phyloP scores from a whole-genome alignment of 2,329 filamentous ascomycete genomes.

The Aspergillus pseudoviridinutans region DNA sequence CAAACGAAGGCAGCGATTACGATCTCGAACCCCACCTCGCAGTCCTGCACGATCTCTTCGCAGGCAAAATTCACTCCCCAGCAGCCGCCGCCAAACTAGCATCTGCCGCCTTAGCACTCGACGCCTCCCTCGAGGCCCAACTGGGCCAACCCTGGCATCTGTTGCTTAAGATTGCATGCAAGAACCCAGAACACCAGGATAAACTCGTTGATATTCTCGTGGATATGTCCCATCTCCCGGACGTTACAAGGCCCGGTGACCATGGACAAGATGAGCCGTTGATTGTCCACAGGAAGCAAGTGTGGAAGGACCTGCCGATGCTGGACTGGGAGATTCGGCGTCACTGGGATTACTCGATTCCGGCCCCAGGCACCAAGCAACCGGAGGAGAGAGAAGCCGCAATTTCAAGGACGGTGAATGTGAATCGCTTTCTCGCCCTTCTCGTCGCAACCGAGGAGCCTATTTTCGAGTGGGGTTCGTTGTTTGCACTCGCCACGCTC shows the following conservation, averaged over 20 bases:
- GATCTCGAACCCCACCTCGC: too few species aligned
- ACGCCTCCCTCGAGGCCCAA: too few species aligned
- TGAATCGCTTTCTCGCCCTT: conserved; percentile 6
- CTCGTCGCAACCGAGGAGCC: conserved; percentile 8
- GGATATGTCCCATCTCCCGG: background rate
- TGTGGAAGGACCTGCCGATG: conserved; percentile 11
- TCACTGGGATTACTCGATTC: conserved; percentile 8
- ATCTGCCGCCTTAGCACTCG: too few species aligned
- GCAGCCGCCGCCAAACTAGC: too few species aligned
- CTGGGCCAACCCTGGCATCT: background rate
- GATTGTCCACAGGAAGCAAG: conserved; percentile 3
- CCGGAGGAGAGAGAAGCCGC: background rate
- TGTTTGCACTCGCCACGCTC: conserved; percentile 8
- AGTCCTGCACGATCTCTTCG: too few species aligned
- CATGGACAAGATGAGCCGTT: background rate
- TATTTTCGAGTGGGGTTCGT: conserved; percentile 3
- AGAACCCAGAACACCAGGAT: conserved; percentile 2
- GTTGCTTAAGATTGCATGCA: background rate
- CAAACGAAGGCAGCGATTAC: too few species aligned
- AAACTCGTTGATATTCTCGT: conserved; percentile 3
- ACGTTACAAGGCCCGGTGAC: background rate
- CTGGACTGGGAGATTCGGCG: conserved; percentile 10
- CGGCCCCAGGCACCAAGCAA: background rate
- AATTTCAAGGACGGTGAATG: conserved; percentile 1
- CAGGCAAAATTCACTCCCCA: too few species aligned